Evolutionary conservation across 169 alveolate genomes (phyloP).

Genomic region (Ophryocystis elektroscirrha): DNA sequence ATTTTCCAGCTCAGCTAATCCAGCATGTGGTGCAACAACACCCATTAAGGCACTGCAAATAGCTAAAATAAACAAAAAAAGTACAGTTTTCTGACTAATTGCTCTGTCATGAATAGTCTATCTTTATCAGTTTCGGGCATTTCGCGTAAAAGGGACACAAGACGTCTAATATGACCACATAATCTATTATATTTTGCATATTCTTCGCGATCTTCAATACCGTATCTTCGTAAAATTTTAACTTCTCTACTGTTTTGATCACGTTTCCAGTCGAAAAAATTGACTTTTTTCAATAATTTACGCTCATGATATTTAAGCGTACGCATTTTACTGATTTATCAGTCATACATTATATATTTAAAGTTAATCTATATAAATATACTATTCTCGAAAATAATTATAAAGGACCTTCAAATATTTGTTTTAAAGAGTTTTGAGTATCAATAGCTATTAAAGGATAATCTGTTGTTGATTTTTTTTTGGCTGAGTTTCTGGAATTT

Average conservation of each 20-base stretch:
- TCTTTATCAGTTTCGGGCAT: slow-evolving; percentile 68
- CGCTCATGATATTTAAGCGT: slow-evolving; percentile 87
- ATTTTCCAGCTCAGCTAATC: slow-evolving; percentile 63
- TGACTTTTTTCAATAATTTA: slow-evolving; percentile 75
- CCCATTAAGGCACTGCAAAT: slow-evolving; percentile 61
- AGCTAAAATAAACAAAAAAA: slow-evolving; percentile 4
- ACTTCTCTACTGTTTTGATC: slow-evolving; percentile 66
- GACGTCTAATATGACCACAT: slow-evolving; percentile 70
- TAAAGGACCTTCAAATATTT: too few relatives aligned
- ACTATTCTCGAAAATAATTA: too few relatives aligned
- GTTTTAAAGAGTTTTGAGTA: too few relatives aligned
- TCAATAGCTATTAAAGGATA: too few relatives aligned
- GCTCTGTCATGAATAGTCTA: slow-evolving; percentile 70
- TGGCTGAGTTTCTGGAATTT: too few relatives aligned
- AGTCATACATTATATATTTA: too few relatives aligned
- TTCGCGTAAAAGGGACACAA: slow-evolving; percentile 60
- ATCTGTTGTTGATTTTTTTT: too few relatives aligned
- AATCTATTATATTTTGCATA: slow-evolving; percentile 77
- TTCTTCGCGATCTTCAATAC: slow-evolving; percentile 86
- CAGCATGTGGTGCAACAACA: slow-evolving; percentile 53
- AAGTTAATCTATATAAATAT: too few relatives aligned
- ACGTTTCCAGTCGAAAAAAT: slow-evolving; percentile 81
- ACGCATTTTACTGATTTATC: too few relatives aligned
- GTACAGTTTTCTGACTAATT: slow-evolving; percentile 65
- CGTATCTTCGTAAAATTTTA: slow-evolving; percentile 65